Evolutionary conservation across 2,329 filamentous ascomycete species (phyloP).

Genomic region (Pseudogymnoascus sp.): DNA sequence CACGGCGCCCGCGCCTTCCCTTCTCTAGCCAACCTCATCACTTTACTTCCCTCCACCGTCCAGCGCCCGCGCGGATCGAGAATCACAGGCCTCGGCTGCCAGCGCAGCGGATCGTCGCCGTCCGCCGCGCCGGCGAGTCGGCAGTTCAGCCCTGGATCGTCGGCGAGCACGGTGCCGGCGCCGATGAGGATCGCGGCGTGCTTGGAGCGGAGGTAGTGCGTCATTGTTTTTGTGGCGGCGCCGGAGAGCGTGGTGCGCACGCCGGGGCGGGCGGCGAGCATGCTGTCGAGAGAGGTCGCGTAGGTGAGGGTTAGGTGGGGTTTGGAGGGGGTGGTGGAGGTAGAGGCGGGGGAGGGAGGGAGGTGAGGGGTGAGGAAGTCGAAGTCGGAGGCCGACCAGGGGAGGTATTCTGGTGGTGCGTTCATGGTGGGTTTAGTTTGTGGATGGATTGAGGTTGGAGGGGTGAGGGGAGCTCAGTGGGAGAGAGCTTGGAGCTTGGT

Average conservation of each 20-base stretch:
- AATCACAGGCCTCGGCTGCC: slow-evolving; percentile 73
- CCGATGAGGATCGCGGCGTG: slow-evolving; percentile 84
- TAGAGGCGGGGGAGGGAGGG: slow-evolving; percentile 13
- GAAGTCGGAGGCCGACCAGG: neutral
- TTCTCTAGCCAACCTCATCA: slow-evolving; percentile 54
- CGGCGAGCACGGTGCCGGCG: slow-evolving; percentile 72
- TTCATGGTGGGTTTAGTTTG: neutral
- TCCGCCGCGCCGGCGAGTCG: slow-evolving; percentile 50
- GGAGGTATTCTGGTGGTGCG: neutral
- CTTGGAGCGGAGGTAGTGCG: slow-evolving; percentile 73
- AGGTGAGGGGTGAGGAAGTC: neutral
- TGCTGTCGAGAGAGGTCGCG: slow-evolving; percentile 80
- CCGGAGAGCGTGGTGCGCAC: slow-evolving; percentile 79
- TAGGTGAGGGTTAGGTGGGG: slow-evolving; percentile 74
- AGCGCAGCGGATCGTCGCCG: slow-evolving; percentile 36
- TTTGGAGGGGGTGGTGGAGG: slow-evolving; percentile 17
- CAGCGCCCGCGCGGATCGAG: slow-evolving; percentile 72
- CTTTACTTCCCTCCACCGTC: slow-evolving; percentile 54
- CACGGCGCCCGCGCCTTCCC: slow-evolving; percentile 66
- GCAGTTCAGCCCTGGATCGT: slow-evolving; percentile 81
- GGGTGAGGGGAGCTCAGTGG: neutral
- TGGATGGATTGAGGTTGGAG: neutral
- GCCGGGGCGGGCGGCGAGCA: slow-evolving; percentile 67
- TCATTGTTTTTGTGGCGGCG: slow-evolving; percentile 80
- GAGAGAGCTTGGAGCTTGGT: neutral